A percentile compares a stretch with the other conserved stretches of the same genome.
Conservation (phyloP, 2,329 filamentous ascomycete species). For the Alternaria sp. region DNA sequence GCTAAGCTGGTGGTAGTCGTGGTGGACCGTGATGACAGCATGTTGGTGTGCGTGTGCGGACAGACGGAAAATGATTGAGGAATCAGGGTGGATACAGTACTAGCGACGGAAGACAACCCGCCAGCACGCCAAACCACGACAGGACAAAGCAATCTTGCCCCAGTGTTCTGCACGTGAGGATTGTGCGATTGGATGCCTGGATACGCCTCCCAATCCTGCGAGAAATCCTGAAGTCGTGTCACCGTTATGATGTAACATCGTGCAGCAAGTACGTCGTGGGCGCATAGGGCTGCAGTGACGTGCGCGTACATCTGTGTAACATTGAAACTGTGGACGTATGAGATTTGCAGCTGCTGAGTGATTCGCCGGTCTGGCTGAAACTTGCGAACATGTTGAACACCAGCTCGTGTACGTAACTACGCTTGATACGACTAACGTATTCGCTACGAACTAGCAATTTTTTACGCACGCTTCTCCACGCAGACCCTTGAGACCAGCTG, state of each 20-base stretch:
- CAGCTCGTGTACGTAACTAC: conserved; percentile 8
- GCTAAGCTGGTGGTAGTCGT: conserved; percentile 11
- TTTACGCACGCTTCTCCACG: conserved; percentile 15
- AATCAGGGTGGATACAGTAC: conserved; percentile 12
- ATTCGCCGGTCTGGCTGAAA: background rate
- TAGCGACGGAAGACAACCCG: conserved; percentile 11
- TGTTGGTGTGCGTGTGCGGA: conserved; percentile 7
- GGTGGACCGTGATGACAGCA: conserved; percentile 5
- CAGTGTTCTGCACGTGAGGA: background rate
- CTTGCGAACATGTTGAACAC: conserved; percentile 10
- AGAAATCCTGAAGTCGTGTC: conserved; percentile 12
- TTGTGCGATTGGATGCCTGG: conserved; percentile 14
- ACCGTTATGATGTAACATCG: conserved; percentile 11
- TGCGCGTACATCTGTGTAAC: conserved; percentile 6
- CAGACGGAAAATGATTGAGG: conserved; percentile 6
- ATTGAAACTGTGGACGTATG: background rate
- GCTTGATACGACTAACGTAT: conserved; percentile 16
- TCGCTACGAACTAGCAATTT: conserved; percentile 24
- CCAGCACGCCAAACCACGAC: conserved; percentile 4
- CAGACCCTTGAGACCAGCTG: conserved; percentile 16
- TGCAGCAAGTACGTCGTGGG: conserved; percentile 1
- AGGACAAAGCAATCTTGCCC: background rate
- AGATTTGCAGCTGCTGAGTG: background rate
- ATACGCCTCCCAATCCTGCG: background rate
- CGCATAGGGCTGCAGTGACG: conserved; percentile 22